These are phyloP conservation scores for Geotrichum siamense DNA, from an alignment of 1,139 yeast species.

Conservation along the genomic window DNA sequence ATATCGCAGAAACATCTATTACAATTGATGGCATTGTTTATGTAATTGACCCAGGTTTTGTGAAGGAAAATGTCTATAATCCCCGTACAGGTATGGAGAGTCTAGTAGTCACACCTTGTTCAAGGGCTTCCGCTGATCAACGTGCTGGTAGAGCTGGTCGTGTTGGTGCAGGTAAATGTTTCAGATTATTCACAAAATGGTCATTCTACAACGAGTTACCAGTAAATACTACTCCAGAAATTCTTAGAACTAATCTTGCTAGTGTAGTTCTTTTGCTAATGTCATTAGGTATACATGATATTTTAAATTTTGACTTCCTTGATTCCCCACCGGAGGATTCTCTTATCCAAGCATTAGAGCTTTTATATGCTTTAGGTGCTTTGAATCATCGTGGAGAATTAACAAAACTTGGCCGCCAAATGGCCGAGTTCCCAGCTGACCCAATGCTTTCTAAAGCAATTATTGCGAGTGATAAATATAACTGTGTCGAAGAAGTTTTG, in stretches of 20 bases:
- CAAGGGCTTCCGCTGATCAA: conserved; percentile 92
- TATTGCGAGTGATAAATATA: conserved; percentile 51
- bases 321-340: conserved; percentile 76
- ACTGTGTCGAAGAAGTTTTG: conserved; percentile 58
- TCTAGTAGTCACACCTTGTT: conserved; percentile 75
- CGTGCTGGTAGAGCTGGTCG: conserved; percentile 98
- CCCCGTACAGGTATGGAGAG: conserved; percentile 88
- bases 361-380: conserved; percentile 81
- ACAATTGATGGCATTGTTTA: conserved; percentile 87
- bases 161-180: conserved; percentile 94
- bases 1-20: conserved; percentile 93
- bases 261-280: conserved; percentile 66
- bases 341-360: conserved; percentile 67
- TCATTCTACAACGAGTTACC: conserved; percentile 74
- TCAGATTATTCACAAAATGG: conserved; percentile 79
- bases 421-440: conserved; percentile 91
- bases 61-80: conserved; percentile 77
- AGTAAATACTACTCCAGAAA: conserved; percentile 79
- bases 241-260: conserved; percentile 70
- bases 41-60: conserved; percentile 91
- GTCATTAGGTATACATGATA: conserved; percentile 75
- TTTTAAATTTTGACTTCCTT: conserved; percentile 78
- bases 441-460: conserved; percentile 81
- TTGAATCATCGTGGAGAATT: conserved; percentile 70
- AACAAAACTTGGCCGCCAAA: conserved; percentile 69